Evolutionary conservation across 257 asterid species (phyloP).

Genomic region (Nicotiana noctiflora): DNA sequence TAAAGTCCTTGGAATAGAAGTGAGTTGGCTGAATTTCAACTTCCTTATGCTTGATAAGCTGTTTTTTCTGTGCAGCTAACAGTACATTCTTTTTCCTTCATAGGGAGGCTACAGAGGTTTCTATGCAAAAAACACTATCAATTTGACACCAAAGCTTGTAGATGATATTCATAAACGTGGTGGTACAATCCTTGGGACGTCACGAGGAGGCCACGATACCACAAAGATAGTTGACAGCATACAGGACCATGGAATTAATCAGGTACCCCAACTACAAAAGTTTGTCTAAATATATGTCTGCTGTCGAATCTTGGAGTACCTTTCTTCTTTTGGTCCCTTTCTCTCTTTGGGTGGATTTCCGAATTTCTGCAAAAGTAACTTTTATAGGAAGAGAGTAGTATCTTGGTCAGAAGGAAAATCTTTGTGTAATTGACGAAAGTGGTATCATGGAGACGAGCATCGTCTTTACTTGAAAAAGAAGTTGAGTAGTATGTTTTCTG

Average conservation of each 20-base stretch:
- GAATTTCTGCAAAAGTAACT: not conserved
- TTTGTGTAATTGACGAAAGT: not conserved
- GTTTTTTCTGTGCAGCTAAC: slow-evolving; percentile 3
- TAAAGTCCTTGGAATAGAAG: slow-evolving; percentile 86
- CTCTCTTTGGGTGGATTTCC: not conserved
- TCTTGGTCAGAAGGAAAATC: slow-evolving; percentile 2
- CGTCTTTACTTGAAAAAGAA: not conserved
- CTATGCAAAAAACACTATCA: slow-evolving; percentile 70
- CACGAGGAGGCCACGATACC: slow-evolving; percentile 99
- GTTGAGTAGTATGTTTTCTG: not conserved
- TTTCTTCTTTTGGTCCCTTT: not conserved
- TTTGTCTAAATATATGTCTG: slow-evolving; percentile 7
- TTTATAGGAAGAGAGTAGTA: not conserved
- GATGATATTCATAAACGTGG: slow-evolving; percentile 98
- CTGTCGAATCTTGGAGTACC: not conserved
- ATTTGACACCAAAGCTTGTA: slow-evolving; percentile 68
- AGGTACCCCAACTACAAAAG: slow-evolving; percentile 39
- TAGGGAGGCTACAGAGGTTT: slow-evolving; percentile 99
- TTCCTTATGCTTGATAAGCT: not conserved
- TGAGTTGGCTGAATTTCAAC: slow-evolving; percentile 41
- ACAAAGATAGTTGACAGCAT: slow-evolving; percentile 87
- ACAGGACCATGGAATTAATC: slow-evolving; percentile 96
- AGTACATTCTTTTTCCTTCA: slow-evolving; percentile 15
- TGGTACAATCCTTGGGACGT: slow-evolving; percentile 87
- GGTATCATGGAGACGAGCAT: not conserved